Evolutionary conservation across 2,329 filamentous ascomycete genomes (phyloP).

Genomic region (Tolypocladium tropicale): DNA sequence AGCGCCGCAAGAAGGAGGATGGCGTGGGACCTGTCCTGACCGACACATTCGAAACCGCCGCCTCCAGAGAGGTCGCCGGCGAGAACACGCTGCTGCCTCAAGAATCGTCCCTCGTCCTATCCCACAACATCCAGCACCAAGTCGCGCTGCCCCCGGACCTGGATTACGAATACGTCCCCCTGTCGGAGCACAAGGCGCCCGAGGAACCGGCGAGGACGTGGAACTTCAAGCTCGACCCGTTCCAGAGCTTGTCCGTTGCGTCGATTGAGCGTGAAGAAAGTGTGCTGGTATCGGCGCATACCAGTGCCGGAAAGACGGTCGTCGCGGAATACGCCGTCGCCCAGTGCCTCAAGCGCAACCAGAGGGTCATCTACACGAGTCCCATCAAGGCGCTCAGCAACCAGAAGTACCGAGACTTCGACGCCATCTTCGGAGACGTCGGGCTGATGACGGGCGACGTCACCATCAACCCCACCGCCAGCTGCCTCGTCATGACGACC

Average conservation of each 20-base stretch:
- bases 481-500: conserved; percentile 97
- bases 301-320: conserved; percentile 94
- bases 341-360: conserved; percentile 92
- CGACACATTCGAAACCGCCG: conserved; percentile 89
- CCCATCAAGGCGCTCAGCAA: conserved; percentile 98
- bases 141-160: conserved; percentile 89
- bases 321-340: conserved; percentile 98
- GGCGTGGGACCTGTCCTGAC: conserved; percentile 69
- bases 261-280: conserved; percentile 96
- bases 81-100: conserved; percentile 57
- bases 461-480: conserved; percentile 97
- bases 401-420: conserved; percentile 96
- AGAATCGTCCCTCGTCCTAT: conserved; percentile 69
- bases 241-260: conserved; percentile 88
- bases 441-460: conserved; percentile 98
- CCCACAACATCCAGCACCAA: conserved; percentile 97
- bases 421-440: conserved; percentile 90
- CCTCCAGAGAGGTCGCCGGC: conserved; percentile 80
- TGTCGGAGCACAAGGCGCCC: conserved; percentile 87
- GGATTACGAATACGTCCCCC: conserved; percentile 89
- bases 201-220: conserved; percentile 75
- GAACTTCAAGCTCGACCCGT: conserved; percentile 89
- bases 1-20: conserved; percentile 53
- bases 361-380: conserved; percentile 97
- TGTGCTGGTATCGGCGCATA: conserved; percentile 93